Conservation (phyloP, 2,329 filamentous ascomycete species). For the Calcarisporium arbuscula region DNA sequence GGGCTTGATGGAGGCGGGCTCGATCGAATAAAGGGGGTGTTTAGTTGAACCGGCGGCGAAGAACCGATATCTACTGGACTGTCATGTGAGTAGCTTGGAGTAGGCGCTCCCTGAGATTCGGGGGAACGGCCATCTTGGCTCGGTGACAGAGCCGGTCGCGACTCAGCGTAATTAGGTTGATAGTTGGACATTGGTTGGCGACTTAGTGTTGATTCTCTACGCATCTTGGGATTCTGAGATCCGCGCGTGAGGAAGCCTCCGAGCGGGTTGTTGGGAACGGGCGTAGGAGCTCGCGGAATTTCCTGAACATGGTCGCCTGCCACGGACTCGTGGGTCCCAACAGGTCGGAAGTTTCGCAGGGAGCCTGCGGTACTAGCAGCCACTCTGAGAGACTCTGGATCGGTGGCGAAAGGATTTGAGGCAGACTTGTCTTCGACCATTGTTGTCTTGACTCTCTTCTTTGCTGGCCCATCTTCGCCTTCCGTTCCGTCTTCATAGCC, state of each 20-base stretch:
- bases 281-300: conserved; percentile 70
- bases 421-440: conserved; percentile 62
- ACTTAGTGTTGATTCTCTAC: conserved; percentile 55
- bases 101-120: conserved; percentile 45
- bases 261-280: conserved; percentile 50
- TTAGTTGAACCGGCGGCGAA: conserved; percentile 75
- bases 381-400: conserved; percentile 77
- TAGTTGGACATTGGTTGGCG: conserved; percentile 43
- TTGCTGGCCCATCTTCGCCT: conserved; percentile 46
- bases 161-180: conserved; percentile 34
- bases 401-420: conserved; percentile 63
- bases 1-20: conserved; percentile 76
- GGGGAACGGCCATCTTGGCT: conserved; percentile 46
- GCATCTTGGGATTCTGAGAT: conserved; percentile 30
- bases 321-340: conserved; percentile 44
- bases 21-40: conserved; percentile 46
- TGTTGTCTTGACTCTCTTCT: conserved; percentile 74
- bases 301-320: conserved; percentile 56
- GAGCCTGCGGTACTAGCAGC: conserved; percentile 86
- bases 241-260: conserved; percentile 22
- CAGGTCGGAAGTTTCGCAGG: conserved; percentile 74
- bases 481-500: conserved; percentile 64
- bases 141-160: conserved; percentile 33
- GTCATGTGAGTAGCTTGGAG: conserved; percentile 49
- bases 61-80: conserved; percentile 82